These are phyloP conservation scores for Edaphochlamys debaryana DNA, from an alignment of 139 green algal genomes.

Conservation along the genomic window DNA sequence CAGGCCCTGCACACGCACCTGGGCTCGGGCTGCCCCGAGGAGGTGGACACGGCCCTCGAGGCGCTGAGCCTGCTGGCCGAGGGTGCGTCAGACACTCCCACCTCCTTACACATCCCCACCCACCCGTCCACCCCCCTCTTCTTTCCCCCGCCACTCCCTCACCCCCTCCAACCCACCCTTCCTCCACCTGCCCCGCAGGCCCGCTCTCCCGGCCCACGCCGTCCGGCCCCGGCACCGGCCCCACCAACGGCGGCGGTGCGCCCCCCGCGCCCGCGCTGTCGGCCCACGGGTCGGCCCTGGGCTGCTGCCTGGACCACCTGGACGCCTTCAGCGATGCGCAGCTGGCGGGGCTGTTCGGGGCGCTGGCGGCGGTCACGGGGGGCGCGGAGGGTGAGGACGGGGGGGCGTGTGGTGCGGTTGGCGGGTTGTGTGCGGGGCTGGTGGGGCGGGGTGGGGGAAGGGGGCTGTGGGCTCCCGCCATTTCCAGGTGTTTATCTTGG, in stretches of 20 bases:
- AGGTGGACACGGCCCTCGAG: slow-evolving; percentile 53
- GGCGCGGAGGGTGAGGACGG: slow-evolving; percentile 18
- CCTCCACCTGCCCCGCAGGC: background rate
- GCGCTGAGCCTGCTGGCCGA: slow-evolving; percentile 40
- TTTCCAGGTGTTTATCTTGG: no score
- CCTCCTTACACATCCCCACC: background rate
- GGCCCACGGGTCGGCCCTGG: slow-evolving; percentile 44
- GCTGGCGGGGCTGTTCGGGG: slow-evolving; percentile 49
- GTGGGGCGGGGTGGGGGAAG: background rate
- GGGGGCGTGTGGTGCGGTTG: background rate
- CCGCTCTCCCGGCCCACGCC: background rate
- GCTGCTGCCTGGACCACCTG: slow-evolving; percentile 55
- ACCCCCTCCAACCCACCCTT: no score
- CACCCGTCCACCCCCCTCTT: no score
- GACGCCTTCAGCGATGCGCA: slow-evolving; percentile 53
- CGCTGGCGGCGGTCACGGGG: slow-evolving; percentile 45
- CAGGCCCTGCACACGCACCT: slow-evolving; percentile 51
- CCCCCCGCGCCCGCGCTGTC: slow-evolving; percentile 6
- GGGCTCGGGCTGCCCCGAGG: slow-evolving; percentile 35
- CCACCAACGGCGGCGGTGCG: background rate
- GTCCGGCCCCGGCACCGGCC: background rate
- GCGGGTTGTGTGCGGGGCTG: no score
- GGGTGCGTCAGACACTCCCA: background rate
- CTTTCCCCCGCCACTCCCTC: no score
- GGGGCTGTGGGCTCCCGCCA: background rate